Percentiles rank a stretch among this genome's conserved stretches.
Conservation (phyloP, 169 alveolate genomes). For the Babesia sp. region DNA sequence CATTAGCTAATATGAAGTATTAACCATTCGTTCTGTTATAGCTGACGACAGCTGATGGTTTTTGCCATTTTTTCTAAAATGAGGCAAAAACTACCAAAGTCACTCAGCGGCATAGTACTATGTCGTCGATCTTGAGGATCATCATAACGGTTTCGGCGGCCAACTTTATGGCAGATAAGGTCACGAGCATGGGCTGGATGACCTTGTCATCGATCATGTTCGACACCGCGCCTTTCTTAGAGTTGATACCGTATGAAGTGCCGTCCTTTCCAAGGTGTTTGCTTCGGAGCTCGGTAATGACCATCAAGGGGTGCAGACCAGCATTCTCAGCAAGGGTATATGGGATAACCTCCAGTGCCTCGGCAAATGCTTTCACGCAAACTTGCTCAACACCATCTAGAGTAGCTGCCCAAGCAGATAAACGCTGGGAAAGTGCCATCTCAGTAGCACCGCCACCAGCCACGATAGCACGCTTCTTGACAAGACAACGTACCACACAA, state of each 20-base stretch:
- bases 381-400: constrained; percentile 93
- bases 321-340: constrained; percentile 99
- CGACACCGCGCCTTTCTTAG: constrained; percentile 85
- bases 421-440: constrained; percentile 91
- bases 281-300: constrained; percentile 93
- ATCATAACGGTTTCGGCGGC: constrained; percentile 99
- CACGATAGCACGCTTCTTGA: constrained; percentile 93
- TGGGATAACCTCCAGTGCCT: constrained; percentile 98
- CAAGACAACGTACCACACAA: constrained; percentile 97
- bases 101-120: constrained; percentile 80
- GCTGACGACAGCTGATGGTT: too few species aligned
- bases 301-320: constrained; percentile 95
- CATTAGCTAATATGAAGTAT: too few species aligned
- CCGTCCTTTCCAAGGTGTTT: constrained; percentile 89
- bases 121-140: constrained; percentile 98
- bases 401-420: constrained; percentile 84
- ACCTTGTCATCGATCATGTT: constrained; percentile 93
- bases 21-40: too few species aligned
- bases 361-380: constrained; percentile 96
- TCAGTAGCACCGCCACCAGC: constrained; percentile 99
- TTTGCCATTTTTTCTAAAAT: too few species aligned
- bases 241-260: constrained; percentile 91
- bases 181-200: constrained; percentile 96
- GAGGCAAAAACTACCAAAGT: too few species aligned
- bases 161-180: constrained; percentile 93